These are phyloP conservation scores for Penicillium daleae DNA, from an alignment of 495 filamentous ascomycete species.

Conservation along the genomic window DNA sequence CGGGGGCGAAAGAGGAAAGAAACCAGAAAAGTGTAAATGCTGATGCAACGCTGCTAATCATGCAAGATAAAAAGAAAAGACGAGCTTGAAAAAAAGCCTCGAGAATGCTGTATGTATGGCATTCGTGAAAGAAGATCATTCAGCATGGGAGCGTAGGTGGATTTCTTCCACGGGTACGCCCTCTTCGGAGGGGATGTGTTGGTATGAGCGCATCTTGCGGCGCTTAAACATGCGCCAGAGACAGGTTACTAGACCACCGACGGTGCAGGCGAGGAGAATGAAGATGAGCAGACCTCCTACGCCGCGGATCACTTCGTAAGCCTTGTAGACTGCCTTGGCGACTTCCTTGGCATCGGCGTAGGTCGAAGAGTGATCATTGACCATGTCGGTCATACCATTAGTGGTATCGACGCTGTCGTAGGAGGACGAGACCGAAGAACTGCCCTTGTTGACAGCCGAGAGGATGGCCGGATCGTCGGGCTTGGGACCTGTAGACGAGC, in stretches of 20 bases:
- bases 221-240: conserved; percentile 28
- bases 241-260: conserved; percentile 34
- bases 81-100: conserved; percentile 2
- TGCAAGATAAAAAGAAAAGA: conserved; percentile 13
- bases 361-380: conserved; percentile 9
- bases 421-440: conserved; percentile 19
- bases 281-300: conserved; percentile 41
- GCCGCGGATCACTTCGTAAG: conserved; percentile 42
- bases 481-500: conserved; percentile 25
- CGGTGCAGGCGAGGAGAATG: conserved; percentile 31
- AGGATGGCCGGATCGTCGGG: conserved; percentile 40
- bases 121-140: conserved; percentile 13
- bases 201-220: conserved; percentile 37
- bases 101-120: not conserved
- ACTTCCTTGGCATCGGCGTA: conserved; percentile 37
- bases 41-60: conserved; percentile 27
- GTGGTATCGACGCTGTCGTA: conserved; percentile 15
- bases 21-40: conserved; percentile 7
- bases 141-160: conserved; percentile 19
- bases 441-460: conserved; percentile 23
- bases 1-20: not conserved
- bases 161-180: conserved; percentile 33
- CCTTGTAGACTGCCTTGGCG: conserved; percentile 38
- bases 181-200: conserved; percentile 41
- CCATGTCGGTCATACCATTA: conserved; percentile 21